Percentiles rank a stretch among this genome's conserved stretches.
Conservation (phyloP, 805 yeast genomes). For the Saccharomycopsis capsularis region DNA sequence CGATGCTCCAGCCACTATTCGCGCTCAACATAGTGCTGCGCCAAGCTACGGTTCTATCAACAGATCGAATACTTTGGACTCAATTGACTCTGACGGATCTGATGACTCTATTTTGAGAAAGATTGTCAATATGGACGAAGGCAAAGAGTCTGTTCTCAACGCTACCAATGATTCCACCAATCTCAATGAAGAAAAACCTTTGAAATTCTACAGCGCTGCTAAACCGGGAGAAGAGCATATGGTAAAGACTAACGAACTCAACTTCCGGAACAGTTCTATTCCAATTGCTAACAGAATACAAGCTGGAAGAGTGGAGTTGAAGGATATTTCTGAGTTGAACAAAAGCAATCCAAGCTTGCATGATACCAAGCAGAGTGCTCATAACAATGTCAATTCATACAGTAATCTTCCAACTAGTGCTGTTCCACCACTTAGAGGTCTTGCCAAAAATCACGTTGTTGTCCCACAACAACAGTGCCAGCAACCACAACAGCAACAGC, state of each 20-base stretch:
- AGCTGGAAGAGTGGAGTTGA: constrained; percentile 18
- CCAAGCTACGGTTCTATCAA: too few species aligned
- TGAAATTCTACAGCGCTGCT: constrained; percentile 1
- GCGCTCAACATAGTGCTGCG: background rate
- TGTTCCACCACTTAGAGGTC: too few species aligned
- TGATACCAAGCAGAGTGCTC: background rate
- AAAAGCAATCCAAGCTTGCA: background rate
- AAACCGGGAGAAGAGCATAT: too few species aligned
- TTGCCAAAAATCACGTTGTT: background rate
- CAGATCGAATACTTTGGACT: constrained; percentile 14
- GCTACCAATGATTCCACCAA: background rate
- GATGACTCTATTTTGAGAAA: constrained; percentile 15
- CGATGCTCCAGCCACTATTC: background rate
- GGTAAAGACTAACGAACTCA: background rate
- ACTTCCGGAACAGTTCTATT: background rate
- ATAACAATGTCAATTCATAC: background rate
- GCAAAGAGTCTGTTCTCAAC: background rate
- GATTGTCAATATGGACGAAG: constrained; percentile 16
- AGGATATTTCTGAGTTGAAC: constrained; percentile 17
- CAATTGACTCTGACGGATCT: constrained; percentile 5
- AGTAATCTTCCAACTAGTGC: background rate
- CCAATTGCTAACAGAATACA: constrained; percentile 19
- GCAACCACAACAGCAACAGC: background rate
- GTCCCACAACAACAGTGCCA: background rate
- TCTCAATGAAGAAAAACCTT: constrained; percentile 3